Evolutionary conservation across 306 rosid species (phyloP), one percentile per base, ranked within the genome.

Genomic region (Echinosophora koreensis): DNA sequence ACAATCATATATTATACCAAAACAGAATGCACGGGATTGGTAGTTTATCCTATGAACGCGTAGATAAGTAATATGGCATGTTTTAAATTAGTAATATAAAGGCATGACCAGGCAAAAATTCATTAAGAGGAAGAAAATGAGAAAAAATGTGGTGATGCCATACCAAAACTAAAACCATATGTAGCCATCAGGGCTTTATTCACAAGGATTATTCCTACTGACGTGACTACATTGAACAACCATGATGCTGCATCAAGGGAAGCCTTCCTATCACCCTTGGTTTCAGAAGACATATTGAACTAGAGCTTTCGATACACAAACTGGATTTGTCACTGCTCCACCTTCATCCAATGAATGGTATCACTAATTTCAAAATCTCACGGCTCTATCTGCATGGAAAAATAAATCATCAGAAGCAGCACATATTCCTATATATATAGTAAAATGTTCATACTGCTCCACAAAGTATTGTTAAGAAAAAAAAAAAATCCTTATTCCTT

Each of bases 201-300:
- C 78, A 88, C 97, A 66, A 92, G 86, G 76, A 92, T 92, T 49
- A 92, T 92, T 73, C 91, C 95, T 15, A 92, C 97, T 74, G 97
- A 92, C 6, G 95, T 92, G 71, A 92, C 97, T 7, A 92, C 93
- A 71, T 92, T 92, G 88, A 92, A 89, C 84, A 87, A 50, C 97
- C 97, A 92, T 58, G 97, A 87, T 1, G 95, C 95, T 16, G 91
- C 86, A 77, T 92, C 97, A 75, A 88, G 71, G 68, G 93, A 1
- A 17, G 91, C 95, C 89, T 92, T 92, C 86, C 71, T 80, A 44
- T 92, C 97, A 62, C 86, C 89, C 76, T 88, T 90, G 80, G 86
- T 82, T 12, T 84, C 68, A 11, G 96, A 80, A 76, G 91, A 68
- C 95, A 92, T 92, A 65, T 58, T 87, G 77, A 80, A 66, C 70